Evolutionary conservation across 2,329 filamentous ascomycete species (phyloP).

Genomic region (Colletotrichum lentis): DNA sequence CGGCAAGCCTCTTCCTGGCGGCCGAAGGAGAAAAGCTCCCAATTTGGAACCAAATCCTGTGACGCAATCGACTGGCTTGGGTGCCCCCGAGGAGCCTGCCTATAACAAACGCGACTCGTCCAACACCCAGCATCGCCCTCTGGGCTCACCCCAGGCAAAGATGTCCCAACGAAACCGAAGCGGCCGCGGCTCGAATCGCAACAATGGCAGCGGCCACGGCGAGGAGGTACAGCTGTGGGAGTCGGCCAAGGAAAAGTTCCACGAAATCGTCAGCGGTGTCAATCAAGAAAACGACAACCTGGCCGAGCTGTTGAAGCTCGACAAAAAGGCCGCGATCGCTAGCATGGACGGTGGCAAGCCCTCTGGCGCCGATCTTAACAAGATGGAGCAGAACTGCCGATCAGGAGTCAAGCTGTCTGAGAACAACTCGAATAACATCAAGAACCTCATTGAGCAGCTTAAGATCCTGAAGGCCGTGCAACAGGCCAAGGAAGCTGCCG

Average conservation of each 20-base stretch:
- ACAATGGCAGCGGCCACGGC: slow-evolving; percentile 53
- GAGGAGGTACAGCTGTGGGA: slow-evolving; percentile 57
- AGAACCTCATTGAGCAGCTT: slow-evolving; percentile 53
- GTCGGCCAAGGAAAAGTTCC: slow-evolving; percentile 50
- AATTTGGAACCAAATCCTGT: not conserved
- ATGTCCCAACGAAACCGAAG: slow-evolving; percentile 58
- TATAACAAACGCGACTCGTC: slow-evolving; percentile 22
- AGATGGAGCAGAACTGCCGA: slow-evolving; percentile 55
- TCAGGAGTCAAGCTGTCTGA: slow-evolving; percentile 54
- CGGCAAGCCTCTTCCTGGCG: not conserved
- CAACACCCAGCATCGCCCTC: slow-evolving; percentile 8
- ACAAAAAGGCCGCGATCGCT: slow-evolving; percentile 52
- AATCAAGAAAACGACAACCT: slow-evolving; percentile 55
- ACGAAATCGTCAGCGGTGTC: slow-evolving; percentile 52
- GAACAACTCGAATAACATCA: slow-evolving; percentile 49
- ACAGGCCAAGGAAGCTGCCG: slow-evolving; percentile 54
- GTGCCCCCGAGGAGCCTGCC: slow-evolving; percentile 1
- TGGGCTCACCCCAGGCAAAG: slow-evolving; percentile 22
- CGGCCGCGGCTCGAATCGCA: slow-evolving; percentile 55
- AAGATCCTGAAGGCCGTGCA: slow-evolving; percentile 54
- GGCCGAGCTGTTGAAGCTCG: slow-evolving; percentile 50
- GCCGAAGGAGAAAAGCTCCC: not conserved
- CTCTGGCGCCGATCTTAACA: slow-evolving; percentile 45
- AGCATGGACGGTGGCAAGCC: slow-evolving; percentile 47
- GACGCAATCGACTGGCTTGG: not conserved